Conservation (phyloP, 1,284 basidiomycete species). For the Cystobasidium pallidum region DNA sequence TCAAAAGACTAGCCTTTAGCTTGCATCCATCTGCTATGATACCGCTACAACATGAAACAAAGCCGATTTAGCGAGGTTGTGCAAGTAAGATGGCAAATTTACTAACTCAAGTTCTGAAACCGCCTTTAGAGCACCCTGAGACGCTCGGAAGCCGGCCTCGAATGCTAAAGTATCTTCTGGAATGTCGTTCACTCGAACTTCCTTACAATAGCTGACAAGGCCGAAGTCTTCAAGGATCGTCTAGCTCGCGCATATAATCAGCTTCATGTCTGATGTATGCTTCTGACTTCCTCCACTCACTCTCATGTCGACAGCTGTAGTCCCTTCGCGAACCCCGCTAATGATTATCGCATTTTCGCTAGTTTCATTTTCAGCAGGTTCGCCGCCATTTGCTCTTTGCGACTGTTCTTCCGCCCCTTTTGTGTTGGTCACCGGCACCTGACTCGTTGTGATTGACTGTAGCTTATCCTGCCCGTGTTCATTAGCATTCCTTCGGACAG, state of each 20-base stretch:
- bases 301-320: background rate
- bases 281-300: background rate
- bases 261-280: background rate
- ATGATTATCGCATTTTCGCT: background rate
- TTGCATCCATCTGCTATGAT: slow-evolving; percentile 33
- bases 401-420: background rate
- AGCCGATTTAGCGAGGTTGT: background rate
- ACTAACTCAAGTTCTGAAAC: slow-evolving; percentile 17
- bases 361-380: background rate
- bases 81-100: background rate
- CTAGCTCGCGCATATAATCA: background rate
- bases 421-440: background rate
- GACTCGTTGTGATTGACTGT: background rate
- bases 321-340: background rate
- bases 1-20: background rate
- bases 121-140: slow-evolving; percentile 1
- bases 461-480: background rate
- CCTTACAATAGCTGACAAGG: background rate
- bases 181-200: background rate
- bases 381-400: background rate
- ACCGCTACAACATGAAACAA: slow-evolving; percentile 5
- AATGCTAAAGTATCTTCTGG: slow-evolving; percentile 3
- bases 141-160: slow-evolving; percentile 10
- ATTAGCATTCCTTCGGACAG: background rate
- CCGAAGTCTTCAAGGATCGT: slow-evolving; percentile 12